Conservation (phyloP, 768 basidiomycete species). For the Fistulinella prunicolor region DNA sequence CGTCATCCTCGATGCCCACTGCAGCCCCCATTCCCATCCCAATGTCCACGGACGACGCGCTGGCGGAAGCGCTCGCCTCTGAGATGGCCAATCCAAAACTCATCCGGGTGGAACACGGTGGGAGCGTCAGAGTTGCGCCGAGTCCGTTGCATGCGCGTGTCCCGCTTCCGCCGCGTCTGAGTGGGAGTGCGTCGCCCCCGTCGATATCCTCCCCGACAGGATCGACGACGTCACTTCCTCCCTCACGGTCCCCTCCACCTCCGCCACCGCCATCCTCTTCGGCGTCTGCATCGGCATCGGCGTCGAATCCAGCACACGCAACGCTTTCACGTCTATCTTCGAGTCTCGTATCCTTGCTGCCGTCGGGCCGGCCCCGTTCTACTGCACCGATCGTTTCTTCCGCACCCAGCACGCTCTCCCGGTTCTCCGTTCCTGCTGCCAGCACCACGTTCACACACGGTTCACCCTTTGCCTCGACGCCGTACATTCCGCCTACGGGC, state of each 20-base stretch:
- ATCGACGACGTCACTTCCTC: conserved; percentile 17
- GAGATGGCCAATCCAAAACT: conserved; percentile 16
- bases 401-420: conserved; percentile 9
- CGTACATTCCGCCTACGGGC: conserved; percentile 51
- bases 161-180: conserved; percentile 24
- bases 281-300: neutral
- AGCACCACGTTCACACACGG: conserved; percentile 36
- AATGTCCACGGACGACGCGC: conserved; percentile 34
- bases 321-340: conserved; percentile 48
- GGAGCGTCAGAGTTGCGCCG: conserved; percentile 13
- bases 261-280: neutral
- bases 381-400: conserved; percentile 10
- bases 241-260: neutral
- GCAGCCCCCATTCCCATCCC: conserved; percentile 34
- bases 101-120: conserved; percentile 1
- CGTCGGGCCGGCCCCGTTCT: conserved; percentile 21
- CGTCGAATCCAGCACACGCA: conserved; percentile 27
- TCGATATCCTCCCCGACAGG: conserved; percentile 18
- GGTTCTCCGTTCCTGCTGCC: conserved; percentile 14
- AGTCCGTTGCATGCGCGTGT: conserved; percentile 9
- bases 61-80: conserved; percentile 39
- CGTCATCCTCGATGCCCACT: neutral
- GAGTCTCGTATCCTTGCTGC: conserved; percentile 49
- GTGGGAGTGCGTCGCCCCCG: conserved; percentile 23
- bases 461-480: conserved; percentile 48